A percentile compares a stretch with the other conserved stretches of the same genome.
Conservation (phyloP, 176 grass and related monocot genomes). For the Zea mays region Zm-B73-REFERENCE-NAM-5.0 NC_050103.1:127205001-127205500, state of each 20-base stretch:
- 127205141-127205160: slow-evolving; percentile 75
- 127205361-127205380: no score
- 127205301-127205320: no score
- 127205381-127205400: no score
- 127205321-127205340: no score
- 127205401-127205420: no score
- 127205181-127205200: slow-evolving; percentile 70
- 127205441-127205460: no score
- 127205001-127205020: slow-evolving; percentile 1
- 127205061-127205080: slow-evolving; percentile 84
- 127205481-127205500: no score
- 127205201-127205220: slow-evolving; percentile 71
- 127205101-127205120: slow-evolving; percentile 73
- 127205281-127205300: no score
- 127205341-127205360: no score
- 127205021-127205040: background rate
- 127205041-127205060: slow-evolving; percentile 38
- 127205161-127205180: slow-evolving; percentile 60
- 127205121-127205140: slow-evolving; percentile 83
- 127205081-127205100: slow-evolving; percentile 82
- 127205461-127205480: no score
- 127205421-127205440: no score
- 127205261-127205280: slow-evolving; percentile 60
- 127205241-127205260: slow-evolving; percentile 66
- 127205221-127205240: slow-evolving; percentile 59